These are phyloP conservation scores for Zanthoxylum bungeanum DNA, from an alignment of 345 rosid species.

Conservation along the genomic window DNA sequence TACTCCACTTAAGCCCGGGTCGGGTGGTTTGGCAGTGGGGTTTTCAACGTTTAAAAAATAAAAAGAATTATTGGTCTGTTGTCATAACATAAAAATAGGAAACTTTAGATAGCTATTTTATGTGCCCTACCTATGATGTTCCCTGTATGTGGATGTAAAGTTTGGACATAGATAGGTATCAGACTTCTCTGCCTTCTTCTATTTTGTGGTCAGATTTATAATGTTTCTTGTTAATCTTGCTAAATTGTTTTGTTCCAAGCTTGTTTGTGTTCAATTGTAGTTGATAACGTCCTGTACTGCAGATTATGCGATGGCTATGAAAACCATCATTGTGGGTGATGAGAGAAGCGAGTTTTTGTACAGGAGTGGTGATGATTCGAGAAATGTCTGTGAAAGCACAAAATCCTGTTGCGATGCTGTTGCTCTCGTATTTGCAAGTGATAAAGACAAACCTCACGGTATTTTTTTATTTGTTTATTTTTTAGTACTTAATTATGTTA, in stretches of 20 bases:
- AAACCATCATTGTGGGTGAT: conserved; percentile 72
- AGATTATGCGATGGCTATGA: conserved; percentile 68
- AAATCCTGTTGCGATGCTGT: conserved; percentile 28
- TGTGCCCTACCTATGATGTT: background rate
- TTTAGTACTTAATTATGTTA: conserved; percentile 2
- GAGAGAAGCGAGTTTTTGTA: conserved; percentile 43
- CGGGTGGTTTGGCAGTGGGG: too few relatives aligned
- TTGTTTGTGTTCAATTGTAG: background rate
- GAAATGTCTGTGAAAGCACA: conserved; percentile 13
- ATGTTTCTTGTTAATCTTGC: background rate
- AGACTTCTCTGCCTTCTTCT: background rate
- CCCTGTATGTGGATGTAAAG: background rate
- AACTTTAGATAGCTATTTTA: background rate
- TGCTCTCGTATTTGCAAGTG: conserved; percentile 72
- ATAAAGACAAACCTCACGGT: conserved; percentile 57
- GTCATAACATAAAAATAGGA: background rate
- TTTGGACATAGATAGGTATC: background rate
- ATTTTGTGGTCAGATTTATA: background rate
- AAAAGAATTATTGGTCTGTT: background rate
- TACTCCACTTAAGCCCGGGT: too few relatives aligned
- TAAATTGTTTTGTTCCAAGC: conserved; percentile 5
- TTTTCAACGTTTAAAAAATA: too few relatives aligned
- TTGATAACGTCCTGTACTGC: conserved; percentile 25
- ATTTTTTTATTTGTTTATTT: conserved; percentile 17
- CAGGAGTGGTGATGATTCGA: conserved; percentile 30